Base-by-base conservation (phyloP, 2,329 filamentous ascomycete genomes). In the Pseudocercospora fuligena region DNA sequence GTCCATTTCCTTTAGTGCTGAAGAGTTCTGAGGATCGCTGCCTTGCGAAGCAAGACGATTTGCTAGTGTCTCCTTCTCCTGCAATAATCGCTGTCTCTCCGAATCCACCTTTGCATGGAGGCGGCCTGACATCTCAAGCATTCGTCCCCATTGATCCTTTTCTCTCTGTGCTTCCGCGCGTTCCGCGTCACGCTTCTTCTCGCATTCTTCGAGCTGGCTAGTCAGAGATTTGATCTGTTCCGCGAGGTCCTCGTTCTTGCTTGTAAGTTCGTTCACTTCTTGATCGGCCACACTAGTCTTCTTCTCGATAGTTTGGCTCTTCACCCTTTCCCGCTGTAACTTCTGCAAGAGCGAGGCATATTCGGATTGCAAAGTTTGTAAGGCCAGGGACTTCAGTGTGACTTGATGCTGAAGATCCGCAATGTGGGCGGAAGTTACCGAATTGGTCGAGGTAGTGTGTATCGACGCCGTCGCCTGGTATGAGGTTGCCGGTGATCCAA, bases 391-490 rank as follows among this genome's bases (percentile, higher is more conserved):
- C 69, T 86, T 86, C 64, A 86, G 77, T 16, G 82, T 85, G 43
- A 86, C 79, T 72, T 86, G 83, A 71, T 86, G 84, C 69, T 86
- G 85, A 7, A 87, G 78, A 59, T 84, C 82, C 59, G 83, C 80
- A 21, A 84, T 74, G 63, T 83, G 81, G 16, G 76, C 75, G 8
- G 74, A 75, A 14, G 74, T 72, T 7, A 71, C 72, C 5, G 74
- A 72, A 58, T 64, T 70, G 3, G 70, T 69, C 21, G 73, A 70
- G 8, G 69, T 63, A n/a, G 69, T 72, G 43, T 75, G 73, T 9
- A 72, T 67, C 5, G 71, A 72, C 3, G 69, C 61, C n/a, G 70
- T 61, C n/a, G 69, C 58, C 31, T 69, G 68, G 57, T 74, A 72
- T 5, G 73, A 71, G 5, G 67, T 64, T 19, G 73, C 68, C n/a